Percentiles rank a stretch among this genome's conserved stretches.
These are phyloP conservation scores for Umbelopsis vinacea DNA, from an alignment of 192 early-diverging fungal genomes.

Conservation along the genomic window DNA sequence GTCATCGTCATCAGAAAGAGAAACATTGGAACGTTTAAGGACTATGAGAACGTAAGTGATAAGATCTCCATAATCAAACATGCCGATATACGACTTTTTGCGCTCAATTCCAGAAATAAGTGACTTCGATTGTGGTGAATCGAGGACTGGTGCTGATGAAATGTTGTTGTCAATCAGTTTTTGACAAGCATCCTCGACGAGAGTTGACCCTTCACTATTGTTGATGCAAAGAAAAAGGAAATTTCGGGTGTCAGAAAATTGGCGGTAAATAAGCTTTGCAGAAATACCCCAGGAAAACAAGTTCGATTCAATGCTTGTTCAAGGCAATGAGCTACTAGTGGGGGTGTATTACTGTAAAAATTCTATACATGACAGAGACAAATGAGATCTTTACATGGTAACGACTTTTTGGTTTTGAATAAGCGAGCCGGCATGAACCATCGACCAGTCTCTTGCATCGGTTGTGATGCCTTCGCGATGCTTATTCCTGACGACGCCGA, in stretches of 20 bases:
- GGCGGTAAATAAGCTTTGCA: too few species aligned
- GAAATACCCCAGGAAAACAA: too few species aligned
- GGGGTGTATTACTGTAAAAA: too few species aligned
- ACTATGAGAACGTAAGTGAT: constrained; percentile 66
- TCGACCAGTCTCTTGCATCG: constrained; percentile 62
- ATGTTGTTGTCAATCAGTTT: constrained; percentile 76
- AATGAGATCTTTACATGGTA: constrained; percentile 53
- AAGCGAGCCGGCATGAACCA: constrained; percentile 58
- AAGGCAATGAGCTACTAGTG: too few species aligned
- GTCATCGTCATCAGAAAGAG: constrained; percentile 33
- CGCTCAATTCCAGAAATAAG: constrained; percentile 21
- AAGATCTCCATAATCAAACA: constrained; percentile 88
- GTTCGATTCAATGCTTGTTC: too few species aligned
- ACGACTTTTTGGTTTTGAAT: constrained; percentile 68
- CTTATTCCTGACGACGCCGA: constrained; percentile 10
- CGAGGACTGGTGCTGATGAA: constrained; percentile 82
- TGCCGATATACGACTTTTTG: constrained; percentile 69
- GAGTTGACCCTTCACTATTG: constrained; percentile 54
- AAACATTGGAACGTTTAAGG: constrained; percentile 1
- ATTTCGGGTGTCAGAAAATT: background rate
- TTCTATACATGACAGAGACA: too few species aligned
- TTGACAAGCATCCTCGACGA: constrained; percentile 77
- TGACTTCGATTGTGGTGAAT: constrained; percentile 20
- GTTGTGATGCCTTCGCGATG: constrained; percentile 11
- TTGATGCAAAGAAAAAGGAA: background rate